Conservation (phyloP, 1,284 basidiomycete genomes). For the Rhizopogon parksii region DNA sequence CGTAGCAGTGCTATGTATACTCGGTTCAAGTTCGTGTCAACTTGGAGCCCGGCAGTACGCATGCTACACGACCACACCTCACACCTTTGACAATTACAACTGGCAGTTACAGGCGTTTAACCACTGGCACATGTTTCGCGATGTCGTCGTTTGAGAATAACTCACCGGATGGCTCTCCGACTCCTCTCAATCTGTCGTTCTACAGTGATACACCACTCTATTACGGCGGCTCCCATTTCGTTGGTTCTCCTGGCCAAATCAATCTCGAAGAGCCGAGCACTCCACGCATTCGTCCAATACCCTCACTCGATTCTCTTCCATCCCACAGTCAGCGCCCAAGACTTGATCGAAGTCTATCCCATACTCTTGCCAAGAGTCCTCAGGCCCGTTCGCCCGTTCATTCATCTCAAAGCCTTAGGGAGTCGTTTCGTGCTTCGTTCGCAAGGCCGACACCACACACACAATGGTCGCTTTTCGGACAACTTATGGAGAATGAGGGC, state of each 20-base stretch:
- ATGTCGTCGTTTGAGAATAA: conserved; percentile 16
- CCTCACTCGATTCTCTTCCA: conserved; percentile 11
- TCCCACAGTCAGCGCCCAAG: conserved; percentile 6
- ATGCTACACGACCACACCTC: too few species aligned
- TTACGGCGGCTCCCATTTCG: not conserved
- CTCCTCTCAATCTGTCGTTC: conserved; percentile 9
- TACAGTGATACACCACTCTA: conserved; percentile 7
- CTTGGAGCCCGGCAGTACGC: too few species aligned
- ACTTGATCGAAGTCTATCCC: conserved; percentile 15
- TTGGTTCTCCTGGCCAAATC: conserved; percentile 8
- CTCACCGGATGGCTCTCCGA: not conserved
- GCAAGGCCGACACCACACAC: conserved; percentile 13
- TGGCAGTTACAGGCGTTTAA: too few species aligned
- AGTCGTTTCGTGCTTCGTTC: conserved; percentile 1
- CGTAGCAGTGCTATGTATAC: too few species aligned
- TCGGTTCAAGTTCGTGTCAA: too few species aligned
- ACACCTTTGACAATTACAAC: too few species aligned
- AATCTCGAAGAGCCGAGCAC: conserved; percentile 14
- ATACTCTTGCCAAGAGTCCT: not conserved
- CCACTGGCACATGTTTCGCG: not conserved
- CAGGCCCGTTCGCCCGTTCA: not conserved
- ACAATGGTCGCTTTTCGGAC: conserved; percentile 66
- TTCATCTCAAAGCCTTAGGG: not conserved
- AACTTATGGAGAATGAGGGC: conserved; percentile 63
- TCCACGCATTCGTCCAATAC: conserved; percentile 10